Base-by-base conservation (phyloP, 768 basidiomycete genomes). In the Pisolithus sp. region DNA sequence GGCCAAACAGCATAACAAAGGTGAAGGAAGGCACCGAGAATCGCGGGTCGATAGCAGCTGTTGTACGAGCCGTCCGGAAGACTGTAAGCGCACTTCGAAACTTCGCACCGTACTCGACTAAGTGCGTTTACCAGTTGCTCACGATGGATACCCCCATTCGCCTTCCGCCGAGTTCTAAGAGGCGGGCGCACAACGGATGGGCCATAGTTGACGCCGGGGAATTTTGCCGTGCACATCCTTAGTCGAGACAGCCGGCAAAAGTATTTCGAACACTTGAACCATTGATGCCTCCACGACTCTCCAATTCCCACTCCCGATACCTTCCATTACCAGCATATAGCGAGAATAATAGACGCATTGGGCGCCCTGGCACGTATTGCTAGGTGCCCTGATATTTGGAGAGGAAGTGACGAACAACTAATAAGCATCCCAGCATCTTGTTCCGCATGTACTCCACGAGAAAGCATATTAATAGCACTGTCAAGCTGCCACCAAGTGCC, bases 1-100 rank as follows among this genome's bases (percentile, higher is more conserved):
- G 53, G 39, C 39, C 20, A 45, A 50, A 15, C 26, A 15, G 42
- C 23, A 44, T 3, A n/a, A 23, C 28, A 18, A 46, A 88, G 85
- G 87, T 93, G 46, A 93, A 89, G 63, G 86, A 89, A 58, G 89
- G 89, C 8, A 86, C 86, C 7, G 89, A 92, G 71, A 81, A 78
- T 50, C 77, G 83, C 59, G 90, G 89, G 6, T 79, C 83, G 2
- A 82, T 92, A 50, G 86, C 90, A 61, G 81, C 82, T 7, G 80
- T 90, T 37, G 78, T 87, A 41, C 76, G 86, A 46, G 64, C 79
- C 12, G 77, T 89, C 24, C 73, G 88, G 55, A 90, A 86, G 70
- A 75, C 79, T 56, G 89, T 85, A 55, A 52, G 85, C 77, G 18
- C 41, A 34, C 24, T 31, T 38, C 46, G 31, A 7, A 12, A 4